phyloP scores from a whole-genome alignment of 2,329 filamentous ascomycete species.

The Beauveria brongniartii region DNA sequence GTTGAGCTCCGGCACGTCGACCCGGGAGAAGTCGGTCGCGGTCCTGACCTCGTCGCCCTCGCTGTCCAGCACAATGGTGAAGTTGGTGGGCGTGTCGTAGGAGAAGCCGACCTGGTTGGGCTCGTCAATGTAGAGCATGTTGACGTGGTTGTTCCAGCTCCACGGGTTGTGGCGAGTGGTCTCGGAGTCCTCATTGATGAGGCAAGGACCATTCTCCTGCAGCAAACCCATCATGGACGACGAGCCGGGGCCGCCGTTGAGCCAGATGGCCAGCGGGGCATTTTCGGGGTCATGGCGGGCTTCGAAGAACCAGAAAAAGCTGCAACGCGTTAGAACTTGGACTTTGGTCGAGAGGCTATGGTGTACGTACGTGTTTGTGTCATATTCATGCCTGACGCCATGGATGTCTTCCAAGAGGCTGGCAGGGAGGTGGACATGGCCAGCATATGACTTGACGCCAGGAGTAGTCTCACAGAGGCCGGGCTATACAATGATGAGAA shows the following conservation, averaged over 20 bases:
- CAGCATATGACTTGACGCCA: slow-evolving; percentile 57
- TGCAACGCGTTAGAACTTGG: slow-evolving; percentile 12
- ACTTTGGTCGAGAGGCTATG: too few relatives aligned
- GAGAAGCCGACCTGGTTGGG: slow-evolving; percentile 62
- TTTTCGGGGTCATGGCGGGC: slow-evolving; percentile 31
- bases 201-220: slow-evolving; percentile 47
- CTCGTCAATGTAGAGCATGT: slow-evolving; percentile 50
- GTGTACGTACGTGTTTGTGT: slow-evolving; percentile 36
- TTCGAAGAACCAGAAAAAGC: slow-evolving; percentile 44
- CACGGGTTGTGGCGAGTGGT: slow-evolving; percentile 48
- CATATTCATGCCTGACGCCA: slow-evolving; percentile 39
- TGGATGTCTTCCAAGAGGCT: slow-evolving; percentile 24
- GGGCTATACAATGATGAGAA: slow-evolving; percentile 31
- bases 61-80: slow-evolving; percentile 41
- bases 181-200: slow-evolving; percentile 39
- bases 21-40: slow-evolving; percentile 26
- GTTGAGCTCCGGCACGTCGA: slow-evolving; percentile 28
- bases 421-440: slow-evolving; percentile 51
- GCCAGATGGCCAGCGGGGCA: slow-evolving; percentile 49
- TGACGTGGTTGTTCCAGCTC: slow-evolving; percentile 52
- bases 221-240: slow-evolving; percentile 59
- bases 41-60: slow-evolving; percentile 39
- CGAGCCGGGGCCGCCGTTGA: slow-evolving; percentile 56
- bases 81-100: slow-evolving; percentile 57
- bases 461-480: slow-evolving; percentile 47